Conservation (phyloP, 2,329 filamentous ascomycete species). For the Xylariaceae sp. region DNA sequence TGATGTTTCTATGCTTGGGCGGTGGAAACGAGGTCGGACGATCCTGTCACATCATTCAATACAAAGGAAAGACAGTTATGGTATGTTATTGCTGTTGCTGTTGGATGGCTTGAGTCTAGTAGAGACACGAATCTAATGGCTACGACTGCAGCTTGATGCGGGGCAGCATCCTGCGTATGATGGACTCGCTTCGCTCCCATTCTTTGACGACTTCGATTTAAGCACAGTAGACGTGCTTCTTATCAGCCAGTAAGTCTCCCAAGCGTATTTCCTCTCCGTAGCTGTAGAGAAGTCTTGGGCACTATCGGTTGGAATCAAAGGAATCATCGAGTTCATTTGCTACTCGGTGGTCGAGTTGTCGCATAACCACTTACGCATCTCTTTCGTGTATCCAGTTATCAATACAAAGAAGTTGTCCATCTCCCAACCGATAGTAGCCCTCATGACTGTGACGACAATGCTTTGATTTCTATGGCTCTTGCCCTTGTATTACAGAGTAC, state of each 20-base stretch:
- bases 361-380: conserved; percentile 20
- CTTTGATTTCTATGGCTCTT: neutral
- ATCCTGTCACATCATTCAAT: conserved; percentile 97
- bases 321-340: conserved; percentile 5
- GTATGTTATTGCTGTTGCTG: conserved; percentile 56
- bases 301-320: conserved; percentile 34
- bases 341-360: conserved; percentile 19
- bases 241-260: conserved; percentile 92
- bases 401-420: conserved; percentile 51
- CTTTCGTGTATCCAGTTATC: conserved; percentile 47
- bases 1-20: conserved; percentile 91
- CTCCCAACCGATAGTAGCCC: conserved; percentile 37
- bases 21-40: conserved; percentile 97
- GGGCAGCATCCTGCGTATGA: conserved; percentile 97
- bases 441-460: conserved; percentile 34
- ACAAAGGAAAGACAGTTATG: conserved; percentile 99
- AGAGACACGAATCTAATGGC: conserved; percentile 28
- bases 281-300: conserved; percentile 33
- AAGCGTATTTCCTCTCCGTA: conserved; percentile 26
- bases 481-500: neutral
- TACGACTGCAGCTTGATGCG: conserved; percentile 77
- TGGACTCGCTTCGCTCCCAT: conserved; percentile 89
- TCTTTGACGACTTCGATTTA: conserved; percentile 98
- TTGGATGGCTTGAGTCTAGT: conserved; percentile 1
- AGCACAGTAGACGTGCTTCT: conserved; percentile 96